These are phyloP conservation scores for Myxozyma monticola DNA, from an alignment of 805 yeast species.

Conservation along the genomic window DNA sequence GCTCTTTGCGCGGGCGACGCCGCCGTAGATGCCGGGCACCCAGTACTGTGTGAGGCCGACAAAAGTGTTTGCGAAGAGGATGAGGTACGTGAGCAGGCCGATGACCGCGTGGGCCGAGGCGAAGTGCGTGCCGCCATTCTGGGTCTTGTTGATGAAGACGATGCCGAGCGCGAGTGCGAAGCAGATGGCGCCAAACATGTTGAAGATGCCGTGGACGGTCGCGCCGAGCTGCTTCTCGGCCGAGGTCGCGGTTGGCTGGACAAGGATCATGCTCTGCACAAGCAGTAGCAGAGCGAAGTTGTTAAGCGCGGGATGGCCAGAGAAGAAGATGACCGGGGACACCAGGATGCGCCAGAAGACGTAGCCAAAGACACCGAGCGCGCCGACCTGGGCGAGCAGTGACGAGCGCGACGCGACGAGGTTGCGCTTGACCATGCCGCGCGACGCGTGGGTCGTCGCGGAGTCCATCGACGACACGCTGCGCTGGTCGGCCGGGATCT, in stretches of 20 bases:
- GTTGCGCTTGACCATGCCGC: constrained; percentile 15
- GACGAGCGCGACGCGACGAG: constrained; percentile 20
- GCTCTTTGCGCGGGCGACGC: constrained; percentile 32
- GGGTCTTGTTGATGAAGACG: constrained; percentile 34
- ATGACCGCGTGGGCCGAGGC: constrained; percentile 36
- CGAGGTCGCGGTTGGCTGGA: constrained; percentile 31
- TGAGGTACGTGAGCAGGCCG: constrained; percentile 32
- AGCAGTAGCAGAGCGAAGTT: constrained; percentile 32
- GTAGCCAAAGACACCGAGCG: constrained; percentile 17
- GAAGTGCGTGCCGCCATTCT: constrained; percentile 32
- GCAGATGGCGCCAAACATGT: constrained; percentile 23
- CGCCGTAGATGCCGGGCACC: constrained; percentile 36
- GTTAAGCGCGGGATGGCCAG: constrained; percentile 37
- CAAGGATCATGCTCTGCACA: constrained; percentile 34
- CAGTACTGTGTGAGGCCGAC: constrained; percentile 36
- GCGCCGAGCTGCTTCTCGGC: constrained; percentile 34
- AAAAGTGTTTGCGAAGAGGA: constrained; percentile 25
- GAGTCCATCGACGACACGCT: constrained; percentile 10
- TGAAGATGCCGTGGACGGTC: constrained; percentile 35
- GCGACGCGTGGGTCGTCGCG: constrained; percentile 1
- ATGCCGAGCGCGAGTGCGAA: constrained; percentile 30
- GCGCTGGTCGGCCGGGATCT: constrained; percentile 4
- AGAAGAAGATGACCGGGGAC: constrained; percentile 31
- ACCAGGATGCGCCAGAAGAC: constrained; percentile 19
- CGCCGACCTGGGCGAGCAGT: constrained; percentile 22